Conservation (phyloP, 140 eudicot species). For the Anethum foeniculum region DNA sequence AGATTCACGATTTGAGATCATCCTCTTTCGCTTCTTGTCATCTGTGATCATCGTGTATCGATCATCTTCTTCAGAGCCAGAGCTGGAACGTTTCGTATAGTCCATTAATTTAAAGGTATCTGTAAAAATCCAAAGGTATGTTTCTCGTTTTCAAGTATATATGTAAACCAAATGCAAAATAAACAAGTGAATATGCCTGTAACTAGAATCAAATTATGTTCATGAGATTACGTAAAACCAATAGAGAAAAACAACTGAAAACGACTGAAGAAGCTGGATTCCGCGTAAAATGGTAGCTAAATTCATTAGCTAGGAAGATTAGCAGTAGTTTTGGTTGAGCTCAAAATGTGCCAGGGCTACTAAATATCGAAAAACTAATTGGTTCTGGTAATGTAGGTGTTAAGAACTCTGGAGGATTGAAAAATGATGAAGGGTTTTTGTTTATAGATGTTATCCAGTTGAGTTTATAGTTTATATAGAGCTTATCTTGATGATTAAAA, state of each 20-base stretch:
- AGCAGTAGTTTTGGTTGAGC: not conserved
- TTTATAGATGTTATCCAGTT: not conserved
- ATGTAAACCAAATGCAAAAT: not conserved
- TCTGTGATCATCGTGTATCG: conserved; percentile 24
- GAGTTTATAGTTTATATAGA: not conserved
- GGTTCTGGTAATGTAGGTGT: not conserved
- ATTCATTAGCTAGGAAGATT: conserved; percentile 22
- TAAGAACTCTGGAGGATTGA: not conserved
- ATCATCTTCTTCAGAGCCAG: conserved; percentile 35
- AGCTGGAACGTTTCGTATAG: conserved; percentile 15
- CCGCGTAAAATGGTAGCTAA: conserved; percentile 27
- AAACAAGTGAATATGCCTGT: not conserved
- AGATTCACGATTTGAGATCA: conserved; percentile 76
- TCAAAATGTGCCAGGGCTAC: not conserved
- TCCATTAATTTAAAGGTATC: not conserved
- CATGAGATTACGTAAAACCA: conserved; percentile 83
- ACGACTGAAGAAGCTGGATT: conserved; percentile 64
- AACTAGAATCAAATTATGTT: not conserved
- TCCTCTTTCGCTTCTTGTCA: conserved; percentile 78
- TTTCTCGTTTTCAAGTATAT: not conserved
- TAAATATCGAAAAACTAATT: not conserved
- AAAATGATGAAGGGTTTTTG: not conserved
- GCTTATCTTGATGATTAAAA: not conserved
- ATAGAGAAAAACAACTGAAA: conserved; percentile 72
- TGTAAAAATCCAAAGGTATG: not conserved